Conservation (phyloP, 441 rosid species). For the Hura crepitans region DNA sequence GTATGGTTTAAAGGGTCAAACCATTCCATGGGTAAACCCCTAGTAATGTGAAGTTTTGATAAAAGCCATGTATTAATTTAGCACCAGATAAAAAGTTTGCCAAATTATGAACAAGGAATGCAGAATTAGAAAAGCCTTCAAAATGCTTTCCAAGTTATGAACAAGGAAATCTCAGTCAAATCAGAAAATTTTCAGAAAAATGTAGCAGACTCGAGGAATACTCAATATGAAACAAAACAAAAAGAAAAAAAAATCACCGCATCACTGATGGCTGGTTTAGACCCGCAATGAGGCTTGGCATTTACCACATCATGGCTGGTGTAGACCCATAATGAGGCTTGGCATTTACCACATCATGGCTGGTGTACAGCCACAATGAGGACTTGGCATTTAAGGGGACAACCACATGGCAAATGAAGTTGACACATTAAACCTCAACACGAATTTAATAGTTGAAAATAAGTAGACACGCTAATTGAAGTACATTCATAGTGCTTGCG, state of each 20-base stretch:
- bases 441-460: too few species aligned
- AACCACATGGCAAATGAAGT: too few species aligned
- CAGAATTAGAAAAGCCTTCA: not conserved
- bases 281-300: too few species aligned
- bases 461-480: not conserved
- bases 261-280: too few species aligned
- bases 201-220: not conserved
- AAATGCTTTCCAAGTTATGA: not conserved
- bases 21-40: not conserved
- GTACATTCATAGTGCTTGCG: not conserved
- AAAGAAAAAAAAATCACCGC: not conserved
- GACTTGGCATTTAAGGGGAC: too few species aligned
- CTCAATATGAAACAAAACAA: not conserved
- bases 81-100: not conserved
- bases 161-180: not conserved
- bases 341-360: too few species aligned
- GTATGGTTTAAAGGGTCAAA: slow-evolving; percentile 1
- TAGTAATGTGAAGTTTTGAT: not conserved
- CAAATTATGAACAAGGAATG: too few species aligned
- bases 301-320: too few species aligned
- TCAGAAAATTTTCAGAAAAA: not conserved
- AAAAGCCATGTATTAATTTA: not conserved
- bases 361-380: not conserved
- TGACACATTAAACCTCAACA: too few species aligned
- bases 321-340: too few species aligned